phyloP scores from a whole-genome alignment of 2,329 filamentous ascomycete species.

The Periglandula ipomoeae region DNA sequence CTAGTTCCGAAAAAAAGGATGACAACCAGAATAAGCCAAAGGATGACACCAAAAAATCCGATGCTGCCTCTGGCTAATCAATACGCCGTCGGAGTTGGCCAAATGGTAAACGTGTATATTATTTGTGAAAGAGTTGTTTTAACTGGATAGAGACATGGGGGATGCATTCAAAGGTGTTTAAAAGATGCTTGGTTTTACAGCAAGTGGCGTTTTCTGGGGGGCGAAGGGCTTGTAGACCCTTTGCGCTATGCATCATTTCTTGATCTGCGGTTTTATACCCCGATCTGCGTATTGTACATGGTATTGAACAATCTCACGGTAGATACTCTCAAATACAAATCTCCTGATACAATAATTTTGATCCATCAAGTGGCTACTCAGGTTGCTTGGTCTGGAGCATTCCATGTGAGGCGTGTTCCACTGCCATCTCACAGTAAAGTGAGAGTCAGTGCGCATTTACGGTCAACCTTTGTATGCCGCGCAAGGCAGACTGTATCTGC shows the following conservation, averaged over 20 bases:
- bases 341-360: too few species aligned
- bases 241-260: not conserved
- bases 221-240: slow-evolving; percentile 4
- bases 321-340: slow-evolving; percentile 23
- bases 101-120: slow-evolving; percentile 12
- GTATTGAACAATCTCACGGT: slow-evolving; percentile 16
- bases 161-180: slow-evolving; percentile 29
- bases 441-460: too few species aligned
- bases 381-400: too few species aligned
- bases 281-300: slow-evolving; percentile 21
- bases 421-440: too few species aligned
- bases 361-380: too few species aligned
- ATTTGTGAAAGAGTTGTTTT: slow-evolving; percentile 4
- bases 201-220: slow-evolving; percentile 14
- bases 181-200: slow-evolving; percentile 17
- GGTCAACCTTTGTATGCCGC: too few species aligned
- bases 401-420: too few species aligned
- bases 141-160: slow-evolving; percentile 10
- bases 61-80: slow-evolving; percentile 22
- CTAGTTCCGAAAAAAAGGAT: slow-evolving; percentile 9
- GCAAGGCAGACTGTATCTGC: too few species aligned
- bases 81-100: slow-evolving; percentile 15
- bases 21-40: slow-evolving; percentile 15
- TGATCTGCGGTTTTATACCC: not conserved
- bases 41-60: slow-evolving; percentile 25